Evolutionary conservation across 805 yeast species (phyloP).

Genomic region (Cyberlindnera mrakii): DNA sequence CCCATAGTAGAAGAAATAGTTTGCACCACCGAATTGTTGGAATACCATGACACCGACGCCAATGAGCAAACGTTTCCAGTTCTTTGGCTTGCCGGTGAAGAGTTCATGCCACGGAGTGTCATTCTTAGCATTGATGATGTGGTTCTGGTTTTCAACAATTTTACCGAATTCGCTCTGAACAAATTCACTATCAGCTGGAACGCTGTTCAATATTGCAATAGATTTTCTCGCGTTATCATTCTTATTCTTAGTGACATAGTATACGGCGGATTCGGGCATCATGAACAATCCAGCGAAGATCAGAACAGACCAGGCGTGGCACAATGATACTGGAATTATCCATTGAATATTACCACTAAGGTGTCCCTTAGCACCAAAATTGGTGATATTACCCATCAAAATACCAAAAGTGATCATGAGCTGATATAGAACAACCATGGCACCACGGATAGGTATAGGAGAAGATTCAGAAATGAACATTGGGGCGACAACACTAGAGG

Average conservation of each 20-base stretch:
- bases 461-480: constrained; percentile 65
- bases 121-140: constrained; percentile 41
- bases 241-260: constrained; percentile 35
- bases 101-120: constrained; percentile 46
- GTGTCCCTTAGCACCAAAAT: constrained; percentile 46
- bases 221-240: constrained; percentile 49
- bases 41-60: constrained; percentile 56
- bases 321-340: constrained; percentile 59
- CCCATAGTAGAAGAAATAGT: constrained; percentile 63
- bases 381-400: constrained; percentile 62
- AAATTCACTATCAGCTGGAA: constrained; percentile 37
- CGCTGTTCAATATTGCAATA: constrained; percentile 48
- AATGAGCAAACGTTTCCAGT: constrained; percentile 41
- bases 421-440: constrained; percentile 67
- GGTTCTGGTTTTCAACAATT: constrained; percentile 39
- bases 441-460: constrained; percentile 64
- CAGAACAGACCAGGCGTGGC: constrained; percentile 33
- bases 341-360: constrained; percentile 44
- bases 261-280: constrained; percentile 71
- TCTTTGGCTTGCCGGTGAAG: constrained; percentile 55
- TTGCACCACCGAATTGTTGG: constrained; percentile 59
- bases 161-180: constrained; percentile 42
- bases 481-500: constrained; percentile 70
- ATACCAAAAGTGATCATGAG: constrained; percentile 68
- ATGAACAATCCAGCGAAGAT: constrained; percentile 40